Evolutionary conservation across 495 filamentous ascomycete genomes (phyloP).

Genomic region (Trypethelium eluteriae): DNA sequence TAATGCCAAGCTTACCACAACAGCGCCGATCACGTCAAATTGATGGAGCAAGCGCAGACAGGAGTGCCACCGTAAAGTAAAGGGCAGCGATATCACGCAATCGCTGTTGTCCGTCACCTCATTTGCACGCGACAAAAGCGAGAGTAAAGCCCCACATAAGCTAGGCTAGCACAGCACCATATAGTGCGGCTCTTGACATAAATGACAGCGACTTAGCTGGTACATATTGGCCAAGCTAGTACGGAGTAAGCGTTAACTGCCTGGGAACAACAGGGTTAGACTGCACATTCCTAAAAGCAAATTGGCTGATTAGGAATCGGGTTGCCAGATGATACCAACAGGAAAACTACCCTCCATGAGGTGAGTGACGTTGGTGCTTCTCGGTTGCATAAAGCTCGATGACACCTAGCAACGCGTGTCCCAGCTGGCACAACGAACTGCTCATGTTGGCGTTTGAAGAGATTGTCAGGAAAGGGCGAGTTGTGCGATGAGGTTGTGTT

Average conservation of each 20-base stretch:
- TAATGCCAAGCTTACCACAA: not conserved
- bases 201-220: not conserved
- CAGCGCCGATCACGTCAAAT: constrained; percentile 1
- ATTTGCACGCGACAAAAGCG: not conserved
- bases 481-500: constrained; percentile 3
- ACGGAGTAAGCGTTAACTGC: not conserved
- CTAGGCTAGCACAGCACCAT: not conserved
- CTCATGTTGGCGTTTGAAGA: not conserved
- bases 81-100: not conserved
- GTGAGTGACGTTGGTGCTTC: no score
- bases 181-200: constrained; percentile 6
- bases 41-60: not conserved
- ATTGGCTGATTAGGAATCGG: not conserved
- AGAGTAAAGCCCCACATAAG: constrained; percentile 9
- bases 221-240: not conserved
- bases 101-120: constrained; percentile 3
- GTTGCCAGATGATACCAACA: not conserved
- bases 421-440: not conserved
- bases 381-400: not conserved
- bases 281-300: not conserved
- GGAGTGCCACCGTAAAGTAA: not conserved
- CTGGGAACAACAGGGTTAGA: not conserved
- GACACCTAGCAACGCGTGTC: not conserved
- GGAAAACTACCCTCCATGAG: not conserved
- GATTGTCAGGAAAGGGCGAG: not conserved